Percentiles rank a stretch among this genome's conserved stretches.
Conservation (phyloP, 345 rosid genomes). For the Gossypium turneri region DNA sequence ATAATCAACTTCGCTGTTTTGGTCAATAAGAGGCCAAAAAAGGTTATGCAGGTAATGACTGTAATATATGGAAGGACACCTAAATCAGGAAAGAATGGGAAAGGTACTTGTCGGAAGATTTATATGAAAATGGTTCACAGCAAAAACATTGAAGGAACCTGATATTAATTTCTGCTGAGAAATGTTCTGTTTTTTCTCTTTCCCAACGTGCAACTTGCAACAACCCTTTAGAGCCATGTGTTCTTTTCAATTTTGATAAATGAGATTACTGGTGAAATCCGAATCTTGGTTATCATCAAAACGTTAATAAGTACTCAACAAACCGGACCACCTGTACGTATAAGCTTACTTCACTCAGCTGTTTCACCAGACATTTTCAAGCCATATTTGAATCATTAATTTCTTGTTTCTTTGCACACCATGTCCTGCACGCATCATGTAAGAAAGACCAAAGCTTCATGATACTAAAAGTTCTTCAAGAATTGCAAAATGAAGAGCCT, state of each 20-base stretch:
- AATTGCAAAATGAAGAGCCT: not conserved
- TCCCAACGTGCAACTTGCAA: not conserved
- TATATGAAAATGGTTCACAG: not conserved
- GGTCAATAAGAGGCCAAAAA: not conserved
- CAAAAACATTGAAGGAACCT: not conserved
- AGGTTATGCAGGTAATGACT: not conserved
- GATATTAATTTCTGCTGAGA: not conserved
- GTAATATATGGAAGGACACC: not conserved
- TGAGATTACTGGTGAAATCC: too few relatives aligned
- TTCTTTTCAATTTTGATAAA: too few relatives aligned
- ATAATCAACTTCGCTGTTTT: too few relatives aligned
- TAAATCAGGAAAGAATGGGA: not conserved
- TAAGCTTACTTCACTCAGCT: not conserved
- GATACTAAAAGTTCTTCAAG: not conserved
- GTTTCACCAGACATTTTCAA: not conserved
- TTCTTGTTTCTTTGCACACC: not conserved
- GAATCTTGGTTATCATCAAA: too few relatives aligned
- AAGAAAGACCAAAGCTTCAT: not conserved
- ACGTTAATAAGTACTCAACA: too few relatives aligned
- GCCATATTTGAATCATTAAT: not conserved
- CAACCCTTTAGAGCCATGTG: not conserved
- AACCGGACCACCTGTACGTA: not conserved
- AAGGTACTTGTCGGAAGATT: not conserved
- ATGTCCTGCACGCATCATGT: not conserved
- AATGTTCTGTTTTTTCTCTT: not conserved